A percentile compares a stretch with the other conserved stretches of the same genome.
Evolutionary conservation across 169 alveolate species (phyloP).

Genomic region (Cryptosporidium ubiquitum): DNA sequence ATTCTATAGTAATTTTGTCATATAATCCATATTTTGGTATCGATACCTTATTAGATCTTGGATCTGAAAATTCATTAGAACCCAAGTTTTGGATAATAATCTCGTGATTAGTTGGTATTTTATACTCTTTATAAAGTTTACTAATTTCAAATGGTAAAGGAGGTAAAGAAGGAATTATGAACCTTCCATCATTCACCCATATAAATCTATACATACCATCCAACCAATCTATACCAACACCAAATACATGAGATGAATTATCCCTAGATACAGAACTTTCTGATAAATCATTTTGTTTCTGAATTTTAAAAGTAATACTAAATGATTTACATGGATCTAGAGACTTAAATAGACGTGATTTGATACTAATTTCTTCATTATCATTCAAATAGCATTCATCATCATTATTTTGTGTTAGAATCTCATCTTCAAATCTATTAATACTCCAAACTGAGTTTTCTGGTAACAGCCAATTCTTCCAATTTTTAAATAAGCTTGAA

Average conservation of each 20-base stretch:
- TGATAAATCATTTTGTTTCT: not conserved
- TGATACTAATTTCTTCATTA: conserved; percentile 19
- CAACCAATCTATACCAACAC: conserved; percentile 69
- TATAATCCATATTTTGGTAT: conserved; percentile 73
- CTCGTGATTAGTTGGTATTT: conserved; percentile 38
- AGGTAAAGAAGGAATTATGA: conserved; percentile 34
- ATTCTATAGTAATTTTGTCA: conserved; percentile 82
- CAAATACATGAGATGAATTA: not conserved
- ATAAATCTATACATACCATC: conserved; percentile 57
- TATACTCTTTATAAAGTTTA: conserved; percentile 31
- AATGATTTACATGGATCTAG: conserved; percentile 56
- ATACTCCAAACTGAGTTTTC: not conserved
- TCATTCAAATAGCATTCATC: conserved; percentile 65
- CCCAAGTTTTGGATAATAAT: conserved; percentile 7
- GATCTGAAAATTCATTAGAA: not conserved
- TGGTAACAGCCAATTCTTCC: conserved; percentile 53
- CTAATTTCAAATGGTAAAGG: conserved; percentile 69
- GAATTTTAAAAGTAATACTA: conserved; percentile 8
- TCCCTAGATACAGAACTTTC: not conserved
- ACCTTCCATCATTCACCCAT: conserved; percentile 64
- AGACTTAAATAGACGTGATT: conserved; percentile 24
- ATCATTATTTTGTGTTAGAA: conserved; percentile 37
- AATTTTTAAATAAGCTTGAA: not conserved
- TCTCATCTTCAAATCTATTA: conserved; percentile 20
- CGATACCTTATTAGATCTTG: conserved; percentile 3